A percentile compares a stretch with the other conserved stretches of the same genome.
These are phyloP conservation scores for Emmonsiellopsis sp. DNA, from an alignment of 2,329 filamentous ascomycete species.

Conservation along the genomic window DNA sequence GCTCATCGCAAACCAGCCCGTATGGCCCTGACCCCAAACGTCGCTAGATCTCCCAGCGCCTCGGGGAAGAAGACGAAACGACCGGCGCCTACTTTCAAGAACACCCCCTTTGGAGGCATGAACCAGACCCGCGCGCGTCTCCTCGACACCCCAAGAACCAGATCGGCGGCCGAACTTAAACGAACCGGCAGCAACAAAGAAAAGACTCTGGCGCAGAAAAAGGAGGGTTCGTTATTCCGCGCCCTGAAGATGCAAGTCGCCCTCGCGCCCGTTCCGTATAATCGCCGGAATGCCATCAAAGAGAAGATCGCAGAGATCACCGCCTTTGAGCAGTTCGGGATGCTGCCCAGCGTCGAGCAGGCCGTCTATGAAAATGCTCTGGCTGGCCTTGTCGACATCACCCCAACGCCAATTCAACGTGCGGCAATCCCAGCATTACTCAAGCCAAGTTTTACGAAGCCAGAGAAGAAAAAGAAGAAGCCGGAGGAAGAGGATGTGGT, in stretches of 20 bases:
- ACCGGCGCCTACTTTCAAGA: conserved; percentile 32
- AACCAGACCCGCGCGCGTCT: conserved; percentile 42
- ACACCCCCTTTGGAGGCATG: conserved; percentile 52
- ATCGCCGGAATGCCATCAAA: conserved; percentile 55
- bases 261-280: conserved; percentile 68
- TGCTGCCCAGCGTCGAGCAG: conserved; percentile 62
- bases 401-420: conserved; percentile 80
- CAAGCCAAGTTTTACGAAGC: conserved; percentile 29
- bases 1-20: conserved; percentile 26
- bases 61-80: conserved; percentile 20
- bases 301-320: conserved; percentile 55
- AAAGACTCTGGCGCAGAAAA: conserved; percentile 29
- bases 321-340: conserved; percentile 69
- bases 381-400: conserved; percentile 62
- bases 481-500: conserved; percentile 22
- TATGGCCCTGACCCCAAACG: conserved; percentile 31
- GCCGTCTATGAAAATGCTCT: conserved; percentile 67
- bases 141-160: conserved; percentile 23
- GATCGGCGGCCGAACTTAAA: conserved; percentile 35
- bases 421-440: conserved; percentile 79
- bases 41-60: conserved; percentile 22
- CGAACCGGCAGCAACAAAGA: conserved; percentile 23
- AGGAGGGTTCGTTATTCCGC: conserved; percentile 53
- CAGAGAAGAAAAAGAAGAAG: conserved; percentile 28
- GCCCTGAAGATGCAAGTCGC: conserved; percentile 90